phyloP scores from a whole-genome alignment of 1,139 yeast species.

The Pichiaceae sp. region DNA sequence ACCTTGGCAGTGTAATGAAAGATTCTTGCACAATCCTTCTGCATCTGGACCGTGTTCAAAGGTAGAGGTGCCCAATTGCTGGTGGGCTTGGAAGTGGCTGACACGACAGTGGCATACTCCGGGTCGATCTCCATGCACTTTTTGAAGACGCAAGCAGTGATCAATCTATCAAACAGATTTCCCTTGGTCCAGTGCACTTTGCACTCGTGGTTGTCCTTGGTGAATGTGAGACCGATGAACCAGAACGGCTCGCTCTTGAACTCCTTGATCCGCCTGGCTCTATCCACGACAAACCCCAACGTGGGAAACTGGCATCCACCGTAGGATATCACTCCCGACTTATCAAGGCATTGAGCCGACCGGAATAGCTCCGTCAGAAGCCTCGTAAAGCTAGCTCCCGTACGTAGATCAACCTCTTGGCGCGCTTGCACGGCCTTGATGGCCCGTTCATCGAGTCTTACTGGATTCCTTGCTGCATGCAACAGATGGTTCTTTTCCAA shows the following conservation, averaged over 20 bases:
- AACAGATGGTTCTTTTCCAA: constrained; percentile 68
- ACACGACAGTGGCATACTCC: constrained; percentile 42
- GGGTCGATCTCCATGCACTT: constrained; percentile 38
- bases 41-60: constrained; percentile 90
- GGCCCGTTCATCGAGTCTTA: constrained; percentile 52
- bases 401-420: constrained; percentile 78
- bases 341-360: constrained; percentile 18
- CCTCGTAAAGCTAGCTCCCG: constrained; percentile 87
- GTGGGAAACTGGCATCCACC: constrained; percentile 98
- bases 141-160: constrained; percentile 57
- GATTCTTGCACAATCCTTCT: constrained; percentile 70
- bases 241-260: constrained; percentile 79
- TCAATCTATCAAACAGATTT: constrained; percentile 64
- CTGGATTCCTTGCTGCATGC: constrained; percentile 67
- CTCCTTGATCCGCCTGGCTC: constrained; percentile 65
- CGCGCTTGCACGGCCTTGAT: constrained; percentile 83
- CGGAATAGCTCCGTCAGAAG: constrained; percentile 49
- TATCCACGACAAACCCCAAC: constrained; percentile 91
- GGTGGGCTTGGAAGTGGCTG: constrained; percentile 55
- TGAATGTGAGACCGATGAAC: constrained; percentile 50
- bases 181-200: constrained; percentile 60
- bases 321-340: constrained; percentile 47
- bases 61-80: constrained; percentile 81
- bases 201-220: constrained; percentile 32
- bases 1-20: constrained; percentile 77